Evolutionary conservation across 305 asterid genomes (phyloP), one percentile per base, ranked within the genome.

Genomic region (Galium porrigens): DNA sequence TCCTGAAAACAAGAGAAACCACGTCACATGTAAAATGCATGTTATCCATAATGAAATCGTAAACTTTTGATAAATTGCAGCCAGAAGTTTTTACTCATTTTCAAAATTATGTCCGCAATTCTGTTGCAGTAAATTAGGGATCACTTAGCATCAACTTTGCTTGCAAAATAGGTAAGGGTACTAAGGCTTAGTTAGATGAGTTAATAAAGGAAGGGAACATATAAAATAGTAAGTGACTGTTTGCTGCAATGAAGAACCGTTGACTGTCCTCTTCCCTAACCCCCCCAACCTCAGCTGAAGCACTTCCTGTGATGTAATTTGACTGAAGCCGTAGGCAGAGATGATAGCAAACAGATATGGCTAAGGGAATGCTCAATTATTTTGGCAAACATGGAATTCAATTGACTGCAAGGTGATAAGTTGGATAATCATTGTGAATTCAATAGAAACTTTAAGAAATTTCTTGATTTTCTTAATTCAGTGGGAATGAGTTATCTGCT

Each of bases 1-100:
- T 74, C 88, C 89, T 89, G 79, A 67, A 74, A 61, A 67, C 61
- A 68, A 64, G 66, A 27, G 33, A 67, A 77, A 70, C 49, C 20
- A 37, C n/a, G 32, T 1, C 9, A 58, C 44, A 36, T 60, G 30
- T 66, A 29, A 54, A 22, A 53, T 42, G 58, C 36, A 44, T 63
- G 36, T 30, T 20, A 15, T 5, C 33, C 20, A 34, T 39, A 10
- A 52, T 52, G 33, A 52, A 37, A 8, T 52, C 20, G 32, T 18
- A 52, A 17, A 63, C 33, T 46, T 7, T 3, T 63, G 58, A 15
- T 30, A 30, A 22, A 48, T 11, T n/a, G 49, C 36, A 22, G 65
- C 63, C n/a, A 59, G 6, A 9, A 34, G 18, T 59, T 34, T 34
- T 10, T 33, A 17, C 18, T 18, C 25, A 32, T 54, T 58, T 11